Conservation (phyloP, 495 filamentous ascomycete species). For the Podospora bellae-mahoneyi region DNA sequence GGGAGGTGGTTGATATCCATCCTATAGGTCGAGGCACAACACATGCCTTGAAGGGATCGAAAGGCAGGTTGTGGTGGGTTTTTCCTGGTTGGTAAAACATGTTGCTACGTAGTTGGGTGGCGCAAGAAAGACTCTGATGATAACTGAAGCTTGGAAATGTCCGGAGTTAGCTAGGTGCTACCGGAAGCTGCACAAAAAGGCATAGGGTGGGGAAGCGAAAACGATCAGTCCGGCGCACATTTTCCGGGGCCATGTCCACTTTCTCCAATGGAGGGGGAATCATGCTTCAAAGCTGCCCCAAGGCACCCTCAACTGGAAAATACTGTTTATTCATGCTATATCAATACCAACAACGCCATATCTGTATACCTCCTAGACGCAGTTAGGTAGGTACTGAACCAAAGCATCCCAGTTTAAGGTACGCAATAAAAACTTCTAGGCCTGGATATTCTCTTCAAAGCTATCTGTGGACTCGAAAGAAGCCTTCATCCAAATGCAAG, state of each 20-base stretch:
- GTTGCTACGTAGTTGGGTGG: not conserved
- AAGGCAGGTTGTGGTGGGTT: constrained; percentile 15
- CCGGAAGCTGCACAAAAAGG: not conserved
- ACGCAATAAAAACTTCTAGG: too few relatives aligned
- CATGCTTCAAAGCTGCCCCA: not conserved
- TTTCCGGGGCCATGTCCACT: not conserved
- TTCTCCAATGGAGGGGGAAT: not conserved
- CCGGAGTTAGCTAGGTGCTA: not conserved
- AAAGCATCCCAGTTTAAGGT: too few relatives aligned
- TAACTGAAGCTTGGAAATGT: too few relatives aligned
- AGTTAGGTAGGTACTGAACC: not conserved
- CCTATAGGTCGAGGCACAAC: constrained; percentile 26
- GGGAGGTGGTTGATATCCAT: constrained; percentile 24
- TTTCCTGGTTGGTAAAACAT: constrained; percentile 24
- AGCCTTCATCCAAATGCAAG: too few relatives aligned
- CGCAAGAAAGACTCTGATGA: too few relatives aligned
- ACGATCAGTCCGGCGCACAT: not conserved
- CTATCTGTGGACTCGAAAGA: too few relatives aligned
- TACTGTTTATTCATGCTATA: not conserved
- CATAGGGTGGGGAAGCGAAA: not conserved
- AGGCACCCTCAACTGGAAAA: not conserved
- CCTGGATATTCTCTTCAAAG: too few relatives aligned
- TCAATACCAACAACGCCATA: not conserved
- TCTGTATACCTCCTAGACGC: not conserved
- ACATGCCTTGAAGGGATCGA: constrained; percentile 26